These are phyloP conservation scores for Sporodiniella umbellata DNA, from an alignment of 371 early-diverging fungal genomes.

Conservation along the genomic window DNA sequence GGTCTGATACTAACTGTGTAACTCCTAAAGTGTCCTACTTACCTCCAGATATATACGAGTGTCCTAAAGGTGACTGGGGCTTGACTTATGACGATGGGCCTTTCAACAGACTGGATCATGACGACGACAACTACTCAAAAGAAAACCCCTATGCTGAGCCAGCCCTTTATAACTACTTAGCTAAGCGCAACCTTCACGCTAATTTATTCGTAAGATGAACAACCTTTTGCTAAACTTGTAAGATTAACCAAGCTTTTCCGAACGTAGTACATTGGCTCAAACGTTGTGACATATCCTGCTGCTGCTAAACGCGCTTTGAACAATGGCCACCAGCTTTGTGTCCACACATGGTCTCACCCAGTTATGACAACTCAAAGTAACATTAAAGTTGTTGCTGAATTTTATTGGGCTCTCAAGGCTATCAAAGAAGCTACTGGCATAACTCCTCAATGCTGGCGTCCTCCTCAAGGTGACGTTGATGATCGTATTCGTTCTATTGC, in stretches of 20 bases:
- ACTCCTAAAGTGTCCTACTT: conserved; percentile 33
- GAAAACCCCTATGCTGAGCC: conserved; percentile 29
- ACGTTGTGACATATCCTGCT: conserved; percentile 34
- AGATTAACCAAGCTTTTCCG: not conserved
- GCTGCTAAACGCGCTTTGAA: conserved; percentile 40
- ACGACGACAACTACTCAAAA: not conserved
- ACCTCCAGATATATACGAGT: conserved; percentile 34
- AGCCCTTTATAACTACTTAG: conserved; percentile 36
- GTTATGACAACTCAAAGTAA: conserved; percentile 46
- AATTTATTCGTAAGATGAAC: conserved; percentile 16
- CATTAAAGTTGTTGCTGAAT: conserved; percentile 51
- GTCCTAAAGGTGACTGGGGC: conserved; percentile 44
- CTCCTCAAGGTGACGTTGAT: conserved; percentile 51
- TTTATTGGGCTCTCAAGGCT: conserved; percentile 44
- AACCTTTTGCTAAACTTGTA: not conserved
- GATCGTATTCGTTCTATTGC: conserved; percentile 48
- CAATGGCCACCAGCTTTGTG: conserved; percentile 42
- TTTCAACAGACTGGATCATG: conserved; percentile 18
- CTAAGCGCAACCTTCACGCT: conserved; percentile 17
- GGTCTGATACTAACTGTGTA: conserved; percentile 37
- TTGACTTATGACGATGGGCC: conserved; percentile 44
- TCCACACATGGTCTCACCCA: conserved; percentile 59
- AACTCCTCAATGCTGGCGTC: conserved; percentile 51
- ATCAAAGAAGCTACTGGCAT: conserved; percentile 51
- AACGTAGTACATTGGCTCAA: conserved; percentile 37